A percentile compares a stretch with the other conserved stretches of the same genome.
Conservation (phyloP, 2,329 filamentous ascomycete genomes). For the Xylaria sp. region DNA sequence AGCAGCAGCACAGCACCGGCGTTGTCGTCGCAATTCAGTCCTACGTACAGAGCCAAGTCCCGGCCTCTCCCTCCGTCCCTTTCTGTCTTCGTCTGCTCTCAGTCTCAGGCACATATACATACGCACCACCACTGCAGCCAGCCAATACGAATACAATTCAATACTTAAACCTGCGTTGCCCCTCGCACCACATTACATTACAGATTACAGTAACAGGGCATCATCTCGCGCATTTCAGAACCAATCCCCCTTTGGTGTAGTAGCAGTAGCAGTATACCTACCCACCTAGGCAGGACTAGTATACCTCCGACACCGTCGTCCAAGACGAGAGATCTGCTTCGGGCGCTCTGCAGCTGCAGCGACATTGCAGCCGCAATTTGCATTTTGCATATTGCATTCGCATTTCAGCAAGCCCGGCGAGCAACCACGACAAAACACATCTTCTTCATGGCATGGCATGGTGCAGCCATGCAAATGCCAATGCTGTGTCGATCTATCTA, state of each 20-base stretch:
- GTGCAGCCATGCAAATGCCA: slow-evolving; percentile 34
- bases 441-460: slow-evolving; percentile 27
- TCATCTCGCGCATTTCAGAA: slow-evolving; percentile 29
- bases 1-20: background rate
- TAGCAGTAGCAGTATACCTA: too few relatives aligned
- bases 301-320: slow-evolving; percentile 37
- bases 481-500: slow-evolving; percentile 43
- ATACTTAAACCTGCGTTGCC: slow-evolving; percentile 31
- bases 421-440: slow-evolving; percentile 41
- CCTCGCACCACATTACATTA: slow-evolving; percentile 18
- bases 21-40: background rate
- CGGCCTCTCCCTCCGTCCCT: background rate
- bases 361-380: slow-evolving; percentile 43
- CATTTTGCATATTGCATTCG: slow-evolving; percentile 39
- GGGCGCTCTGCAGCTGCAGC: slow-evolving; percentile 46
- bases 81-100: background rate
- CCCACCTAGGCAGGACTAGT: too few relatives aligned
- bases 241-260: slow-evolving; percentile 21
- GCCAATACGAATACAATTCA: background rate
- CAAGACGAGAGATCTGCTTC: slow-evolving; percentile 41
- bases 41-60: background rate
- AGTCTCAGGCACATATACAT: background rate
- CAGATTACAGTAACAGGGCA: slow-evolving; percentile 27
- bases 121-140: background rate
- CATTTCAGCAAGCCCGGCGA: slow-evolving; percentile 37